Evolutionary conservation across 148 eudicot genomes (phyloP), one percentile per base, ranked within the genome.

Genomic region (Hydrangea macrophylla): DNA sequence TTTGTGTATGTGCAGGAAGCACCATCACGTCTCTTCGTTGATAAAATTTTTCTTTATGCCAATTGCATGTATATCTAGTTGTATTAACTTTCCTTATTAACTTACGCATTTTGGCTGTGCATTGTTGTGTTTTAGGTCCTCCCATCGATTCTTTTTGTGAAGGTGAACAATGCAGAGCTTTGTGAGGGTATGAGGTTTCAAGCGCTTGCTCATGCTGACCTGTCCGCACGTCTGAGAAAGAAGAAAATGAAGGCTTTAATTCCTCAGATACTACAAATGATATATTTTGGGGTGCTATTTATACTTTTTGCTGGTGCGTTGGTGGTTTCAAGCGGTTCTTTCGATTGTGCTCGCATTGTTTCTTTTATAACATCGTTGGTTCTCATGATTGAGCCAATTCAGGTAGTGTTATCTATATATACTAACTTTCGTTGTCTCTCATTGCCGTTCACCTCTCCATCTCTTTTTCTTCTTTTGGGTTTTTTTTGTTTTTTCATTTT

Each of bases 201-300:
- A 68, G 74, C 76, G 71, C 86, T 94, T 73, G 97, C 99, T 78
- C 57, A 71, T 70, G 76, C 77, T 65, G 91, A 94, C 76, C 78
- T 85, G 10, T 72, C 73, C 62, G 78, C 73, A 51, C 81, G 68
- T 44, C 74, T 85, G 36, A 69, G 79, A 62, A 94, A 85, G 86
- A 94, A 82, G 86, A 89, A 84, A 74, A 82, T 91, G 97, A 94
- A 94, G 83, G 92, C 92, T 17, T 79, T 94, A 32, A 78, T 90
- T 71, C 99, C 97, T 73, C 92, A 88, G 61, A 78, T 94, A 62
- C 84, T 91, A 57, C 96, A 87, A 72, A 75, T 80, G 64, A 82
- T 87, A 51, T 94, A 86, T 81, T 85, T 80, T 62, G 97, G 92
- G 75, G 79, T 82, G 27, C 70, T 94, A 68, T 74, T 85, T 72